These are phyloP conservation scores for Xylaria sp. DNA, from an alignment of 2,329 filamentous ascomycete species.

Conservation along the genomic window DNA sequence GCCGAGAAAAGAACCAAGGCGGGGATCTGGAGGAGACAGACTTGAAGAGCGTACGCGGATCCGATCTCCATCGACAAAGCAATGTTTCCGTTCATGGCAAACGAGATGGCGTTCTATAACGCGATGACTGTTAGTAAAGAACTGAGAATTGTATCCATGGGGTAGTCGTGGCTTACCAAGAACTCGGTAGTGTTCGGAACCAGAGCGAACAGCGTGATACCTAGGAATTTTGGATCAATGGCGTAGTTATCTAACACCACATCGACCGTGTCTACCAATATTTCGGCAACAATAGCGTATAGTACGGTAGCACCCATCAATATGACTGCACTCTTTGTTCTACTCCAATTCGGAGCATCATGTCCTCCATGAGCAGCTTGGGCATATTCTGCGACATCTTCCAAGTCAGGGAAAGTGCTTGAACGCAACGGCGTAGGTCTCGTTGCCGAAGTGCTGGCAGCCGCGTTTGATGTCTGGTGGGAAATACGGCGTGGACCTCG, in stretches of 20 bases:
- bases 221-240: slow-evolving; percentile 96
- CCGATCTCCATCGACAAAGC: slow-evolving; percentile 99
- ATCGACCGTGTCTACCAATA: slow-evolving; percentile 95
- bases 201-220: slow-evolving; percentile 94
- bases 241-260: slow-evolving; percentile 91
- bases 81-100: slow-evolving; percentile 99
- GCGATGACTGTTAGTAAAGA: slow-evolving; percentile 27
- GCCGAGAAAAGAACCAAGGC: slow-evolving; percentile 93
- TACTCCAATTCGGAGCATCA: slow-evolving; percentile 98
- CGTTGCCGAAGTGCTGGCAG: slow-evolving; percentile 45
- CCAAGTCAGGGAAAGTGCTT: slow-evolving; percentile 57
- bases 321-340: slow-evolving; percentile 88
- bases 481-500: slow-evolving; percentile 57
- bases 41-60: slow-evolving; percentile 94
- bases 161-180: slow-evolving; percentile 68
- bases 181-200: slow-evolving; percentile 99
- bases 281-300: slow-evolving; percentile 97
- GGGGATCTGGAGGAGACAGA: slow-evolving; percentile 93
- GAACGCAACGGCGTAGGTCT: slow-evolving; percentile 52
- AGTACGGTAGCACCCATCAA: slow-evolving; percentile 88
- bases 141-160: slow-evolving; percentile 20
- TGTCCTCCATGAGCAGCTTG: slow-evolving; percentile 77
- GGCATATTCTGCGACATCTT: slow-evolving; percentile 59
- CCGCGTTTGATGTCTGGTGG: slow-evolving; percentile 44
- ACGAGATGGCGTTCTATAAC: slow-evolving; percentile 90